Conservation (phyloP, 306 rosid genomes). For the Glycine latifolia region DNA sequence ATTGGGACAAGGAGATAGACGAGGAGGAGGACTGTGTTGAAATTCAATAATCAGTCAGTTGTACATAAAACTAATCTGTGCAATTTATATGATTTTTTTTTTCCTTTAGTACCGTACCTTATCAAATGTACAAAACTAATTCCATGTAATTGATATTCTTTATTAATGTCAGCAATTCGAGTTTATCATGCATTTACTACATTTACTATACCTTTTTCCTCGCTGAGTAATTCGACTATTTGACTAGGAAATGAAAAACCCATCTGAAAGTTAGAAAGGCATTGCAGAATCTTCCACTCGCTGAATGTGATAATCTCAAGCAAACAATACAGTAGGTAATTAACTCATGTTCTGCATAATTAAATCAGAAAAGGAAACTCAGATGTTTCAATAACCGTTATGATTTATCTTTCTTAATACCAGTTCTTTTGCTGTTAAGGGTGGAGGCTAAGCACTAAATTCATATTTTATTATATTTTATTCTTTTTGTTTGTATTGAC, state of each 20-base stretch:
- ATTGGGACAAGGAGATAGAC: slow-evolving; percentile 73
- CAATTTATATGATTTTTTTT: slow-evolving; percentile 13
- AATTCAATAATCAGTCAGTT: slow-evolving; percentile 52
- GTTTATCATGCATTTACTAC: not conserved
- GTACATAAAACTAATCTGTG: slow-evolving; percentile 48
- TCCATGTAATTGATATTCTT: slow-evolving; percentile 19
- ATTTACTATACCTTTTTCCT: not conserved
- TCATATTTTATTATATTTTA: not conserved
- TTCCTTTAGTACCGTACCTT: not conserved
- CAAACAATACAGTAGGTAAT: not conserved
- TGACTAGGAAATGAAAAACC: not conserved
- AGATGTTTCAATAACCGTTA: not conserved
- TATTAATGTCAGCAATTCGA: not conserved
- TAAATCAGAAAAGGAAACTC: not conserved
- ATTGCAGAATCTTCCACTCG: not conserved
- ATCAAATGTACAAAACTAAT: slow-evolving; percentile 55
- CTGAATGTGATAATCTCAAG: not conserved
- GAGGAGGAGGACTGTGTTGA: slow-evolving; percentile 71
- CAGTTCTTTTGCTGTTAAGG: not conserved
- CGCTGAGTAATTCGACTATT: not conserved
- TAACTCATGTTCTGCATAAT: not conserved
- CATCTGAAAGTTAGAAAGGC: not conserved
- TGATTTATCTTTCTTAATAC: not conserved
- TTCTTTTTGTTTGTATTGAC: not conserved
- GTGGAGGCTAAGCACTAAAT: not conserved